Evolutionary conservation across 2,329 filamentous ascomycete species (phyloP).

Genomic region (Alternaria viburni): DNA sequence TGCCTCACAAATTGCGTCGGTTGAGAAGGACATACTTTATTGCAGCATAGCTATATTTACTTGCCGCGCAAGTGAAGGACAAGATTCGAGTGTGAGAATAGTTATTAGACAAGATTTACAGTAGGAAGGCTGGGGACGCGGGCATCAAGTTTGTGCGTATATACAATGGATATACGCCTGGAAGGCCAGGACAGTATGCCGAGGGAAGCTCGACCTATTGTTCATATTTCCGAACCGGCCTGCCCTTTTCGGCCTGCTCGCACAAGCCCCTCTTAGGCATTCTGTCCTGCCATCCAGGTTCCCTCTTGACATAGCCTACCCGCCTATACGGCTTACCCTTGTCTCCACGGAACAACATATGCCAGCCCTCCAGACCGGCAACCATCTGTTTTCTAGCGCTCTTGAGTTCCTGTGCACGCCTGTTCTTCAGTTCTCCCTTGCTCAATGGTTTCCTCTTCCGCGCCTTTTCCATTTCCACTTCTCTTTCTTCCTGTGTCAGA

Average conservation of each 20-base stretch:
- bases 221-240: slow-evolving; percentile 59
- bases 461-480: slow-evolving; percentile 37
- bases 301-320: slow-evolving; percentile 74
- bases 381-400: slow-evolving; percentile 70
- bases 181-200: neutral
- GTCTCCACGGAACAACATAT: slow-evolving; percentile 72
- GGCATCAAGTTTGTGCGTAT: neutral
- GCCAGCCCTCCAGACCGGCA: slow-evolving; percentile 79
- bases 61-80: neutral
- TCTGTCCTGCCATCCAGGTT: slow-evolving; percentile 66
- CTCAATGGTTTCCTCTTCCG: slow-evolving; percentile 25
- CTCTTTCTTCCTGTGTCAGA: slow-evolving; percentile 30
- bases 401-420: slow-evolving; percentile 68
- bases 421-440: slow-evolving; percentile 52
- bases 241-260: slow-evolving; percentile 69
- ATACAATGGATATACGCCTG: neutral
- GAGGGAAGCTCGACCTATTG: neutral
- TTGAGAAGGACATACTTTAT: neutral
- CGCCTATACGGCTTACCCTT: slow-evolving; percentile 80
- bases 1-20: neutral
- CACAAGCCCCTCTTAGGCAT: slow-evolving; percentile 70
- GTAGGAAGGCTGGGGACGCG: neutral
- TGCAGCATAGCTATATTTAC: neutral
- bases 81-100: neutral
- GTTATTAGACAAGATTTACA: neutral